Conservation (phyloP, 768 basidiomycete species). For the Tylopilus subfusipes region DNA sequence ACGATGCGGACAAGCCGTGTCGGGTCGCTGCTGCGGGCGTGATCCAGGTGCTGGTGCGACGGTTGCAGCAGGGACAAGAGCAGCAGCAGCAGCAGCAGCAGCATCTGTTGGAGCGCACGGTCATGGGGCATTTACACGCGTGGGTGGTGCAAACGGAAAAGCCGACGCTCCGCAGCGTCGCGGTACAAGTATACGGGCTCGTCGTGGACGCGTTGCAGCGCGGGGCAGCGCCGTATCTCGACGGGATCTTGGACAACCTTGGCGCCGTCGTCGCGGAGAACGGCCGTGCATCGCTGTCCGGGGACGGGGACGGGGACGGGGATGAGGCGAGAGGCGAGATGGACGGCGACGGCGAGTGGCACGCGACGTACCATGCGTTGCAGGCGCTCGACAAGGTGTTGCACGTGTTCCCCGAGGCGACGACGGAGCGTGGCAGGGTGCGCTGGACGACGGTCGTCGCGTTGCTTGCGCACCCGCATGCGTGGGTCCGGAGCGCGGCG, state of each 20-base stretch:
- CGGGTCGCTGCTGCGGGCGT: constrained; percentile 84
- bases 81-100: constrained; percentile 47
- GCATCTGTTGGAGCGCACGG: constrained; percentile 49
- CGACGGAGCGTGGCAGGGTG: constrained; percentile 44
- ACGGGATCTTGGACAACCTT: constrained; percentile 57
- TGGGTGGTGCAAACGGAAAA: constrained; percentile 72
- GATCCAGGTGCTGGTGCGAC: constrained; percentile 69
- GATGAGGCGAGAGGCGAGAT: constrained; percentile 37
- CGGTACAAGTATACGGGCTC: constrained; percentile 80
- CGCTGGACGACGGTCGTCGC: constrained; percentile 60
- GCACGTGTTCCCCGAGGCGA: constrained; percentile 50
- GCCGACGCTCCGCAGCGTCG: constrained; percentile 62
- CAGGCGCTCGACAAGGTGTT: constrained; percentile 62
- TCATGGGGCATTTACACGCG: constrained; percentile 69
- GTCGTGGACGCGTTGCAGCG: constrained; percentile 64
- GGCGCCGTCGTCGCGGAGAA: constrained; percentile 27
- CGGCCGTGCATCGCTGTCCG: constrained; percentile 1
- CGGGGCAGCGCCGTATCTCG: constrained; percentile 43
- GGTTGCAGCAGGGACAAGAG: constrained; percentile 57
- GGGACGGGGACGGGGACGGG: too few species aligned
- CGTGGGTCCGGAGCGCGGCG: constrained; percentile 87
- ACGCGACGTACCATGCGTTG: constrained; percentile 77
- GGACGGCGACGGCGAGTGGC: constrained; percentile 66
- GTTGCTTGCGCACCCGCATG: constrained; percentile 84
- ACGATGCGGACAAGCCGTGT: constrained; percentile 89